These are phyloP conservation scores for Aspergillus chevalieri DNA, from an alignment of 2,329 filamentous ascomycete genomes.

Conservation along the genomic window DNA sequence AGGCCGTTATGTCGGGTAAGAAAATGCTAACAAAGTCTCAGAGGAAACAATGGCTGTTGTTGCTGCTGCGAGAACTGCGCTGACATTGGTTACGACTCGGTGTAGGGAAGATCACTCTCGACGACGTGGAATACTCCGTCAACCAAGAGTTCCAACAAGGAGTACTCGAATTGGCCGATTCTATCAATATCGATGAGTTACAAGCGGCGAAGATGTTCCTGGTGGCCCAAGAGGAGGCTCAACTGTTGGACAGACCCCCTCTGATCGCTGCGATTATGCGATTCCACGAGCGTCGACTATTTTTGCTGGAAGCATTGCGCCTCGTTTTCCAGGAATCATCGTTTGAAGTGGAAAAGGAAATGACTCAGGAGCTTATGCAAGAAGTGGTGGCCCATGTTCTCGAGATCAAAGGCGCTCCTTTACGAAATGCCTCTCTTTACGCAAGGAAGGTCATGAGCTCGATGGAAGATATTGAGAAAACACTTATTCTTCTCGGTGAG, in stretches of 20 bases:
- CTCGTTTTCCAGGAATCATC: conserved; percentile 64
- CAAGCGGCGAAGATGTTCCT: conserved; percentile 73
- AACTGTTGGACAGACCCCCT: conserved; percentile 63
- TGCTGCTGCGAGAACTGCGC: conserved; percentile 1
- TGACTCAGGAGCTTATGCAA: conserved; percentile 49
- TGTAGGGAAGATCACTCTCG: conserved; percentile 68
- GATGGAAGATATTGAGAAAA: conserved; percentile 70
- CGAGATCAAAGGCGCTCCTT: conserved; percentile 45
- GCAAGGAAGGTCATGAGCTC: conserved; percentile 67
- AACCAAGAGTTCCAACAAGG: conserved; percentile 85
- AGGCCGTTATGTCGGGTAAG: conserved; percentile 62
- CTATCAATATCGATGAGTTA: conserved; percentile 82
- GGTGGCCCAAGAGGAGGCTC: conserved; percentile 63
- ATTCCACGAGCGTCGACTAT: conserved; percentile 80
- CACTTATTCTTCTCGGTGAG: conserved; percentile 70
- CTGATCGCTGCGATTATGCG: conserved; percentile 75
- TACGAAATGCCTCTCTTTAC: conserved; percentile 54
- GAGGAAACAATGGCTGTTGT: neutral
- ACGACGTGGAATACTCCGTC: conserved; percentile 68
- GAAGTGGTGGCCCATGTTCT: conserved; percentile 55
- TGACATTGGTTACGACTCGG: conserved; percentile 12
- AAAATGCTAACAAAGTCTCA: neutral
- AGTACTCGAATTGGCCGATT: conserved; percentile 74
- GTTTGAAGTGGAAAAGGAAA: conserved; percentile 55
- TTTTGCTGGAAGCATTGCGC: conserved; percentile 75